phyloP scores from a whole-genome alignment of 2,329 filamentous ascomycete species.

The Chaetomium sp. region DNA sequence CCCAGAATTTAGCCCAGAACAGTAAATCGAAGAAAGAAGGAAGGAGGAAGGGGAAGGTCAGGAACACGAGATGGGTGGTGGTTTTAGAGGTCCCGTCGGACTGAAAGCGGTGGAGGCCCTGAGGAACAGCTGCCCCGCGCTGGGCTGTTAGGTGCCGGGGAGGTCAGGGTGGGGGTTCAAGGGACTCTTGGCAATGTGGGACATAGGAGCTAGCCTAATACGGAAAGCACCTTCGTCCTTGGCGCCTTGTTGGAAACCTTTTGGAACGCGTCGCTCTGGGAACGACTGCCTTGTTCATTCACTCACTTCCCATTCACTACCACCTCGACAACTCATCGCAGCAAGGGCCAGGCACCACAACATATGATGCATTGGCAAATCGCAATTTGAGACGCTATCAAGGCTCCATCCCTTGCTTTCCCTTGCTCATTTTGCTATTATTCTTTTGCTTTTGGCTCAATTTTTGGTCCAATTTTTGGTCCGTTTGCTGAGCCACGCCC shows the following conservation, averaged over 20 bases:
- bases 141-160: neutral
- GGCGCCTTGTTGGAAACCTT: neutral
- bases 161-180: conserved; percentile 2
- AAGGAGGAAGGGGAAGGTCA: conserved; percentile 7
- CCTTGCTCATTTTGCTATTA: conserved; percentile 3
- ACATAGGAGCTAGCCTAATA: conserved; percentile 6
- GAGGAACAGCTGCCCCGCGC: conserved; percentile 20
- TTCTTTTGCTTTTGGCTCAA: neutral
- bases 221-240: conserved; percentile 5
- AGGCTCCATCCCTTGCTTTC: neutral
- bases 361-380: conserved; percentile 8
- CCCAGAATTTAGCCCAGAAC: neutral
- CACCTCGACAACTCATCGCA: neutral
- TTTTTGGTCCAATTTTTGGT: too few relatives aligned
- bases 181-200: conserved; percentile 5
- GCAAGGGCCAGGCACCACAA: neutral
- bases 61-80: conserved; percentile 4
- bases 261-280: conserved; percentile 13
- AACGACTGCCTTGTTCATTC: conserved; percentile 7
- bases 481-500: neutral
- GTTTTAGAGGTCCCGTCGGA: conserved; percentile 4
- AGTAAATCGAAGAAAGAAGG: neutral
- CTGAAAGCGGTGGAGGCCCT: conserved; percentile 8
- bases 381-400: neutral
- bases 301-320: neutral